Conservation (phyloP, 208 protist genomes). For the Novymonas esmeraldas region DNA sequence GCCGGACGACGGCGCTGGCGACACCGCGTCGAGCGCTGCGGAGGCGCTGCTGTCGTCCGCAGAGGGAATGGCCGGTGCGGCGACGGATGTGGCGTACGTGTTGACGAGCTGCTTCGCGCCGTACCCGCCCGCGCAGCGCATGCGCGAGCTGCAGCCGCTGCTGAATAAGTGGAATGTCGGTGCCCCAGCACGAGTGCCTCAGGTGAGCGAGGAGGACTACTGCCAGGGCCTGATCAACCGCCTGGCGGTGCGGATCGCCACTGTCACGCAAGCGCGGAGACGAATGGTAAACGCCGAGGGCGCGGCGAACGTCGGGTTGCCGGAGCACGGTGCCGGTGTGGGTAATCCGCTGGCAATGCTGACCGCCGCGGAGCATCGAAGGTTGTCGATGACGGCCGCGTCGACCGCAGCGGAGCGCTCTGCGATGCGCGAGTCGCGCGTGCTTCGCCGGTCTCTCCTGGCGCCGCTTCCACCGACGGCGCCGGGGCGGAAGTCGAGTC, state of each 20-base stretch:
- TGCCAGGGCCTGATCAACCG: no score
- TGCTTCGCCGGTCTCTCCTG: background rate
- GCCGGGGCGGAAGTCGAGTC: background rate
- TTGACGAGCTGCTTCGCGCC: constrained; percentile 45
- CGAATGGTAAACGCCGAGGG: constrained; percentile 15
- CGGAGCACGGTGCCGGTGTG: background rate
- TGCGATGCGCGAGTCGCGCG: constrained; percentile 1
- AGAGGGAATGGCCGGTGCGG: constrained; percentile 22
- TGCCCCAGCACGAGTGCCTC: no score
- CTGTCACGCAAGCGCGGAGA: no score
- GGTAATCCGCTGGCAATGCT: no score
- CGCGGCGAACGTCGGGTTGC: constrained; percentile 13
- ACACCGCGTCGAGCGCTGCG: constrained; percentile 17
- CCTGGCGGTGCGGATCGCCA: no score
- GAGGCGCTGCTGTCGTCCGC: constrained; percentile 30
- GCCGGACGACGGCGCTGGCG: constrained; percentile 19
- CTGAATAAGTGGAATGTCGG: no score
- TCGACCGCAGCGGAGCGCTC: background rate
- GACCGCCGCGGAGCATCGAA: background rate
- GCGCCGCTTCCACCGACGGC: background rate
- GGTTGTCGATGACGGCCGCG: background rate
- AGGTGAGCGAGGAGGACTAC: no score
- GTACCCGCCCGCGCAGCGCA: no score
- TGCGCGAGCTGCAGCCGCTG: no score
- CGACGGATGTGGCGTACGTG: constrained; percentile 28